Conservation (phyloP, 495 filamentous ascomycete genomes). For the Penicillium canescens region DNA sequence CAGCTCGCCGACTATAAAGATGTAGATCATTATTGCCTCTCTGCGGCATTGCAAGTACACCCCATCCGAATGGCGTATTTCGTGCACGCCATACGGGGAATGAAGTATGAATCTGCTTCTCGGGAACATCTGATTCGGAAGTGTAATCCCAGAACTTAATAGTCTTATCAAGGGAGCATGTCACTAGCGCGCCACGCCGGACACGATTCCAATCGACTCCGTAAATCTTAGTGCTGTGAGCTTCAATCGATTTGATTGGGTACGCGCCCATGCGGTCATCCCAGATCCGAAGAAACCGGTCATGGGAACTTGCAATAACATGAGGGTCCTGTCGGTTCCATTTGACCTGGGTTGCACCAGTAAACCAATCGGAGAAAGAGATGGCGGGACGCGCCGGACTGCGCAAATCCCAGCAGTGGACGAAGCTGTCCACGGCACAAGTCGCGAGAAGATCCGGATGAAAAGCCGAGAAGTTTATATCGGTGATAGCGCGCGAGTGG, state of each 20-base stretch:
- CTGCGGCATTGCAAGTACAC: constrained; percentile 88
- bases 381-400: constrained; percentile 71
- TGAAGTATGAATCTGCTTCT: constrained; percentile 73
- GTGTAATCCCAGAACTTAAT: constrained; percentile 94
- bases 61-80: constrained; percentile 91
- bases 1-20: constrained; percentile 72
- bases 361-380: constrained; percentile 91
- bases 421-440: constrained; percentile 89
- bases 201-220: constrained; percentile 93
- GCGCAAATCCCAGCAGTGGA: constrained; percentile 91
- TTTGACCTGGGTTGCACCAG: constrained; percentile 93
- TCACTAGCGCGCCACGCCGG: constrained; percentile 67
- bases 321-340: constrained; percentile 86
- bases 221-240: constrained; percentile 95
- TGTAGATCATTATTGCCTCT: constrained; percentile 81
- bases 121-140: constrained; percentile 60
- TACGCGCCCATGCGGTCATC: constrained; percentile 79
- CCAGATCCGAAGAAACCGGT: constrained; percentile 85
- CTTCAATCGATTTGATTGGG: constrained; percentile 79
- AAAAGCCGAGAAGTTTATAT: constrained; percentile 95
- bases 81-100: constrained; percentile 92
- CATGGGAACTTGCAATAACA: constrained; percentile 87
- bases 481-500: constrained; percentile 88
- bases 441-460: constrained; percentile 88
- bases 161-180: constrained; percentile 87